Base-by-base conservation (phyloP, 2,329 filamentous ascomycete genomes). In the Curvularia verruculosa region DNA sequence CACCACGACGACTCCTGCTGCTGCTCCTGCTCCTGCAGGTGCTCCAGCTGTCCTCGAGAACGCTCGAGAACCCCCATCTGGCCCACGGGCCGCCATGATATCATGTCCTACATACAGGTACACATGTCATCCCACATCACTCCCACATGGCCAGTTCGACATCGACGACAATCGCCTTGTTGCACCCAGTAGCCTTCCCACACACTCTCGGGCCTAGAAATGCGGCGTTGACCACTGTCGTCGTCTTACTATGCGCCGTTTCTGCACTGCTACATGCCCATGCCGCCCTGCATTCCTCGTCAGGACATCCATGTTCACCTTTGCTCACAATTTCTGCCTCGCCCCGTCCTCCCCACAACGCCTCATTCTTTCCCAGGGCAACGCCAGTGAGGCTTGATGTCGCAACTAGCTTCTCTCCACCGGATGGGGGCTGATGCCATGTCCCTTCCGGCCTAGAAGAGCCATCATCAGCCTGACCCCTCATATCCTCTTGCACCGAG, bases 91-190 rank as follows among this genome's bases (percentile, higher is more conserved):
- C 31, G 6, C 31, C 31, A 58, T 67, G 67, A 71, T 56, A 67
- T 69, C 69, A 70, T 66, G 41, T 45, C 49, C 45, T 56, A 41
- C 46, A 51, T 46, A 52, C 50, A 46, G 49, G 50, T 46, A 19
- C 45, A 41, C 60, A 51, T 53, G 55, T 59, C 58, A 59, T 61
- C 45, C 56, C 49, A 56, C 56, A 49, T 59, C 52, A 52, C 37
- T 40, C 71, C 80, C 82, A 85, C 19, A 87, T 79, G 0, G 88
- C 88, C 59, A 95, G 78, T 63, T 92, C 86, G 28, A 96, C 70
- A 71, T 96, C 91, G 12, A 96, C 87, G n/a, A 96, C 88, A 64
- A 96, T 89, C 19, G 91, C 88, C 71, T 92, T 90, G 75, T 93
- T 87, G 76, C 90, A 87, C 59, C 77, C 81, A 73, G 87, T 90